Evolutionary conservation across 345 rosid genomes (phyloP).

Genomic region (Populus davidiana): DNA sequence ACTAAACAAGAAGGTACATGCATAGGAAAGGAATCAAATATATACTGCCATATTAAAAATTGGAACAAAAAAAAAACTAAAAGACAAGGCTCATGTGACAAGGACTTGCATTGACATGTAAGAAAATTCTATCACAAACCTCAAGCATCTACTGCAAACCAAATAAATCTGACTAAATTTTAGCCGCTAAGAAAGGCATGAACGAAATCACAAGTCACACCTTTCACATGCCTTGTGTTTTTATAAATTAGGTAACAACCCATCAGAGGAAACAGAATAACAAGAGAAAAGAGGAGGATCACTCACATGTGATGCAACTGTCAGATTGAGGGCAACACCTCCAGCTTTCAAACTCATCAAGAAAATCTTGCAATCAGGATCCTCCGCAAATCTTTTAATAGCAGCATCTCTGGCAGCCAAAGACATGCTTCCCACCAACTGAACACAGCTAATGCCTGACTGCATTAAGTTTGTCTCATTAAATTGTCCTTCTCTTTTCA

Average conservation of each 20-base stretch:
- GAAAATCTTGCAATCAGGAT: conserved; percentile 86
- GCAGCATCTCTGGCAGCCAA: conserved; percentile 75
- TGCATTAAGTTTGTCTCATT: conserved; percentile 29
- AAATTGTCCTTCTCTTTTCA: conserved; percentile 3
- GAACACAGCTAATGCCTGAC: conserved; percentile 82
- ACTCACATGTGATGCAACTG: conserved; percentile 96
- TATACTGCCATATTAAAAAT: not conserved
- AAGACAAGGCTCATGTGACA: not conserved
- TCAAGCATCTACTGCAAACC: too few species aligned
- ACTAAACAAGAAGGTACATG: not conserved
- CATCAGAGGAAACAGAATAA: not conserved
- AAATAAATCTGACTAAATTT: not conserved
- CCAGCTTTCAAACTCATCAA: conserved; percentile 96
- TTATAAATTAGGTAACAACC: not conserved
- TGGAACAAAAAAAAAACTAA: not conserved
- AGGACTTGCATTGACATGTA: not conserved
- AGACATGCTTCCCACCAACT: conserved; percentile 88
- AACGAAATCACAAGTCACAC: too few species aligned
- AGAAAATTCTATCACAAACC: not conserved
- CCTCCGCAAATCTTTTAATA: conserved; percentile 76
- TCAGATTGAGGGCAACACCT: conserved; percentile 89
- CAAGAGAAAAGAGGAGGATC: conserved; percentile 5
- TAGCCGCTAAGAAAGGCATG: too few species aligned
- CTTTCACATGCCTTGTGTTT: not conserved
- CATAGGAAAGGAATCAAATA: not conserved